A percentile compares a stretch with the other conserved stretches of the same genome.
Evolutionary conservation across 2,329 filamentous ascomycete genomes (phyloP).

Genomic region (Trichoderma brevicompactum): DNA sequence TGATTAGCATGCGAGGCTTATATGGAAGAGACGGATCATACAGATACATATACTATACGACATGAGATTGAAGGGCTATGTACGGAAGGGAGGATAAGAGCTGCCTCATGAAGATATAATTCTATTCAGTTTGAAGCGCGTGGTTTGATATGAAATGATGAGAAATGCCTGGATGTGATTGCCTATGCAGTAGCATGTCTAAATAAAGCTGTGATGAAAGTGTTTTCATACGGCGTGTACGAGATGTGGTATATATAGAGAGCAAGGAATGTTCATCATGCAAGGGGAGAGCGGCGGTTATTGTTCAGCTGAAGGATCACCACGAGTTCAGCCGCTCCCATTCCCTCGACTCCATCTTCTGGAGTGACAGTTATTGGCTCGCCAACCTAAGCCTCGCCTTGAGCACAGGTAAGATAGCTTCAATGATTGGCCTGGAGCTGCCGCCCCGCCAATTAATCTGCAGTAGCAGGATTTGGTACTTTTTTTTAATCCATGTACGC

Average conservation of each 20-base stretch:
- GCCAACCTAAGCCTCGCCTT: neutral
- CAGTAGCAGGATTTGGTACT: neutral
- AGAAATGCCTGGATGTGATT: too few species aligned
- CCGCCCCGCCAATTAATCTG: slow-evolving; percentile 9
- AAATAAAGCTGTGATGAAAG: too few species aligned
- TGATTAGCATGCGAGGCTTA: slow-evolving; percentile 10
- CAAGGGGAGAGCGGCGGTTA: neutral
- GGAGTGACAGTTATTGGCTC: neutral
- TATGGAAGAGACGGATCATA: slow-evolving; percentile 20
- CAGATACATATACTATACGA: neutral
- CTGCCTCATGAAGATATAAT: neutral
- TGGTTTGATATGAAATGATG: neutral
- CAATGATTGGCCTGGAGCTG: slow-evolving; percentile 22
- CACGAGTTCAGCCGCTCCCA: neutral
- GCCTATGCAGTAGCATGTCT: too few species aligned
- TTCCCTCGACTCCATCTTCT: neutral
- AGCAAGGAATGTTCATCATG: neutral
- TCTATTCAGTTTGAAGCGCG: neutral
- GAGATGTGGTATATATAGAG: too few species aligned
- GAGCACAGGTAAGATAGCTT: neutral
- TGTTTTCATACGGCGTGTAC: too few species aligned
- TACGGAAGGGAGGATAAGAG: neutral
- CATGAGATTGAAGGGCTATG: neutral
- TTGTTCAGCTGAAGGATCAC: slow-evolving; percentile 17
- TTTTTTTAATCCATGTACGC: neutral